Conservation (phyloP, 306 rosid genomes). For the Glycine latifolia region DNA sequence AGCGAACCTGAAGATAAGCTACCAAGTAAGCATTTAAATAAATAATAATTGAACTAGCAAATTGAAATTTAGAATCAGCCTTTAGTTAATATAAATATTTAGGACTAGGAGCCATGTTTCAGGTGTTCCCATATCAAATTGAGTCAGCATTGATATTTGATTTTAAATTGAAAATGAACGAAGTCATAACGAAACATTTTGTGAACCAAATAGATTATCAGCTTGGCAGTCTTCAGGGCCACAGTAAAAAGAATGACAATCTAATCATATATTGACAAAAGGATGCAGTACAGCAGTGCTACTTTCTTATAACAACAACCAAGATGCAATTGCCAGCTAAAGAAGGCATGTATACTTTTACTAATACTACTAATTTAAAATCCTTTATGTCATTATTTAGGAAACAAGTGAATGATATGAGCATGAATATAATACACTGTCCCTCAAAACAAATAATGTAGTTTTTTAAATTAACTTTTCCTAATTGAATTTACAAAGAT, state of each 20-base stretch:
- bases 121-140: slow-evolving; percentile 32
- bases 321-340: slow-evolving; percentile 23
- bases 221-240: slow-evolving; percentile 3
- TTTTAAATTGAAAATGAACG: slow-evolving; percentile 7
- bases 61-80: slow-evolving; percentile 3
- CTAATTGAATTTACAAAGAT: slow-evolving; percentile 16
- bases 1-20: slow-evolving; percentile 81
- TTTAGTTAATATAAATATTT: slow-evolving; percentile 6
- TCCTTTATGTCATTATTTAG: slow-evolving; percentile 27
- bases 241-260: neutral
- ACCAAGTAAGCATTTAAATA: slow-evolving; percentile 34
- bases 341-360: slow-evolving; percentile 23
- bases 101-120: slow-evolving; percentile 19
- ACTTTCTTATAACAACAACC: neutral
- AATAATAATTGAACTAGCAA: slow-evolving; percentile 9
- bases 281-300: slow-evolving; percentile 13
- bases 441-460: slow-evolving; percentile 23
- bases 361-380: slow-evolving; percentile 15
- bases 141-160: neutral
- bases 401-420: slow-evolving; percentile 14
- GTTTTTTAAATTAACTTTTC: slow-evolving; percentile 22
- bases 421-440: slow-evolving; percentile 10
- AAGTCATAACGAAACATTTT: neutral
- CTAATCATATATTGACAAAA: slow-evolving; percentile 7
- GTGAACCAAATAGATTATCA: slow-evolving; percentile 24